Conservation (phyloP, 352 stramenopile species). For the Globisporangium viniferum region DNA sequence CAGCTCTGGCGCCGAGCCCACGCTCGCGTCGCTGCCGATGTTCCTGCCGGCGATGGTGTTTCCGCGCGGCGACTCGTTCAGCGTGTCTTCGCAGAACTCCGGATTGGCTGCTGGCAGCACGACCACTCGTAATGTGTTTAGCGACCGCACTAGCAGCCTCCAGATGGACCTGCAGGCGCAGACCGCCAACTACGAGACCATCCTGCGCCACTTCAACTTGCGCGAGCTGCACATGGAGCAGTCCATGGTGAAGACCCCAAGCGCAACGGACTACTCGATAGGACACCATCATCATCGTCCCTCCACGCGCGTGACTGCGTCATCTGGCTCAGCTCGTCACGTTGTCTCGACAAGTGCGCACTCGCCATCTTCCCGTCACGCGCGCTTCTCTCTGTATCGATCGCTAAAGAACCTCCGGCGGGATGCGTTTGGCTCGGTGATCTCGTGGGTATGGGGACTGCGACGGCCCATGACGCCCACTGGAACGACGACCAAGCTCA, state of each 20-base stretch:
- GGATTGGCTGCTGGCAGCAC: neutral
- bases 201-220: slow-evolving; percentile 14
- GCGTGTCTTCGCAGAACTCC: neutral
- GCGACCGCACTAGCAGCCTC: neutral
- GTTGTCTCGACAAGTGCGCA: neutral
- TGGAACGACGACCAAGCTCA: neutral
- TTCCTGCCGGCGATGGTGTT: slow-evolving; percentile 2
- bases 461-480: neutral
- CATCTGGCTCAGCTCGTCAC: neutral
- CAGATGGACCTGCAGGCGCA: slow-evolving; percentile 7
- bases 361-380: neutral
- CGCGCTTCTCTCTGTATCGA: slow-evolving; percentile 4
- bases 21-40: neutral
- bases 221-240: neutral
- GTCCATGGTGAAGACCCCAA: neutral
- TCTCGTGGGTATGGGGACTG: neutral
- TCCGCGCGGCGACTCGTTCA: slow-evolving; percentile 4
- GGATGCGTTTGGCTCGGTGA: neutral
- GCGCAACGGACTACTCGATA: neutral
- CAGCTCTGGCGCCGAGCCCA: slow-evolving; percentile 4
- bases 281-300: neutral
- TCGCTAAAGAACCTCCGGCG: slow-evolving; percentile 5
- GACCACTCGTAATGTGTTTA: neutral
- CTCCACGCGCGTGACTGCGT: neutral
- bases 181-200: slow-evolving; percentile 14